Percentiles rank a stretch among this genome's conserved stretches.
Evolutionary conservation across 495 filamentous ascomycete species (phyloP).

Genomic region (Penicillium lividum): DNA sequence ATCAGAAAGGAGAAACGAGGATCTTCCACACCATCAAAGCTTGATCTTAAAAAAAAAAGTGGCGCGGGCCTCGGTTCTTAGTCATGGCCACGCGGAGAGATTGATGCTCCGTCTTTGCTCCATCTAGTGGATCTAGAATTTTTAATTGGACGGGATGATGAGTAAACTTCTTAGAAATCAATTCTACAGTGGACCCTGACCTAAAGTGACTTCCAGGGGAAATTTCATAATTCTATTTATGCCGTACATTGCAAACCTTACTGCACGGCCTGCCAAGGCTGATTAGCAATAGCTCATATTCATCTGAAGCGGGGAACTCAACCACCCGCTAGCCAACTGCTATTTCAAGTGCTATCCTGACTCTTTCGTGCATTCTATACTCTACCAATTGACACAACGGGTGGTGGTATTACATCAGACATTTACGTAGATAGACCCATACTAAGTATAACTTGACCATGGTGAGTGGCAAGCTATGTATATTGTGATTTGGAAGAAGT

Average conservation of each 20-base stretch:
- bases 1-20: background rate
- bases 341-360: background rate
- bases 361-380: background rate
- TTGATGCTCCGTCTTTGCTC: conserved; percentile 18
- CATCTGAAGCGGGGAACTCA: background rate
- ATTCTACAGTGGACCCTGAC: background rate
- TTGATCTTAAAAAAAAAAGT: background rate
- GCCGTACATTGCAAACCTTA: background rate
- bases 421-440: too few species aligned
- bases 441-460: too few species aligned
- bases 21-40: background rate
- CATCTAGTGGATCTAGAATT: background rate
- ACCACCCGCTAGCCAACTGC: background rate
- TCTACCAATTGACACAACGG: too few species aligned
- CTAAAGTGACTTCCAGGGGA: background rate
- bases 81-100: conserved; percentile 27
- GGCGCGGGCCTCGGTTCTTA: conserved; percentile 6
- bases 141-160: background rate
- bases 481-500: too few species aligned
- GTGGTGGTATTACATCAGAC: too few species aligned
- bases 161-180: background rate
- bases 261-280: too few species aligned
- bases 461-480: too few species aligned
- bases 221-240: background rate
- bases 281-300: background rate